Evolutionary conservation across 208 protist genomes (phyloP), one percentile per base, ranked within the genome.

Genomic region (Acanthamoeba culbertsoni): DNA sequence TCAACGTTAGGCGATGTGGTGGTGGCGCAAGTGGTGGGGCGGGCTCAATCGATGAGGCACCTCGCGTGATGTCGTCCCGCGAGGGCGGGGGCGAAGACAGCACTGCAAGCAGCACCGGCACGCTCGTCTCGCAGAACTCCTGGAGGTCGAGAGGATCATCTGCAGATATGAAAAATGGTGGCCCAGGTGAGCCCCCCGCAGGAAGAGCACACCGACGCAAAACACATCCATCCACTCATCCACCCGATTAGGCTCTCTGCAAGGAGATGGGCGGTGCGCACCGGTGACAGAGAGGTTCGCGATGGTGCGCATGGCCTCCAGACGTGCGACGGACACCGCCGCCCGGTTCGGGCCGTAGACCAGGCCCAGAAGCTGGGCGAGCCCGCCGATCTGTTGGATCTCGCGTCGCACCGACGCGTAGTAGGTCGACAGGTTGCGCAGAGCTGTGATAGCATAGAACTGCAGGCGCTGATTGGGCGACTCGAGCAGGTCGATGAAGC

Each of bases 271-370:
- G 16, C 59, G n/a, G 33, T 5, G n/a, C n/a, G 84, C 28, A 93
- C 88, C 88, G 5, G 88, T 82, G 2, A 93, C 65, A 12, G 88
- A 93, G 33, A 93, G 88, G 68, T 93, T 93, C 42, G 88, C 63
- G 45, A 93, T 93, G 16, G 65, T 62, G 23, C 65, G 42, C 63
- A 93, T 79, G 28, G 88, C 88, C 42, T 93, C 88, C 8, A 93
- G 63, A 2, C 88, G 57, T 6, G 65, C 88, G 8, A 93, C 65
- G 46, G 88, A 93, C 33, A 93, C 65, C 33, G 57, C 63, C 18
- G 88, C 65, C 31, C 88, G 88, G 28, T 37, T 63, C 28, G 57
- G 57, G n/a, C 88, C 88, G 53, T 93, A 45, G 28, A 93, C 63
- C 35, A 93, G n/a, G 6, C 31, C 35, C 20, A 93, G 43, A n/a